phyloP scores from a whole-genome alignment of 2,329 filamentous ascomycete genomes.

The Cladosporium halotolerans region DNA sequence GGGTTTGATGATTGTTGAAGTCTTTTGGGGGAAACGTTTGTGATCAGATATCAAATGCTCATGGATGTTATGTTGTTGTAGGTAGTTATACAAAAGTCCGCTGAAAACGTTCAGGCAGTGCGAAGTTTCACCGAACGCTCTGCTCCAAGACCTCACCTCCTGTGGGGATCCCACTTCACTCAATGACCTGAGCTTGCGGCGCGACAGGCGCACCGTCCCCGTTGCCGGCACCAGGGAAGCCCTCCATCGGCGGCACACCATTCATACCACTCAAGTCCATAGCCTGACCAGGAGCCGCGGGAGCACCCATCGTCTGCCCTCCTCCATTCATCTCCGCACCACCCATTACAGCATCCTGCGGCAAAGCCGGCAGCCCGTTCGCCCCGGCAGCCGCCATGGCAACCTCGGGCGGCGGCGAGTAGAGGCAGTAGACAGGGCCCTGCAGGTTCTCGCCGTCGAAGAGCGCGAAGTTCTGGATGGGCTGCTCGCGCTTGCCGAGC shows the following conservation, averaged over 20 bases:
- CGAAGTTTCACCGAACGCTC: no score
- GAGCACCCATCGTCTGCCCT: background rate
- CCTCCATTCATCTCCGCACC: background rate
- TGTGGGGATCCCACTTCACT: no score
- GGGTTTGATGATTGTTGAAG: no score
- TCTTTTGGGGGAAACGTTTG: no score
- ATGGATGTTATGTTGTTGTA: no score
- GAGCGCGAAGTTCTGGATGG: constrained; percentile 88
- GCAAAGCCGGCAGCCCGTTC: background rate
- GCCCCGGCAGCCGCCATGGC: constrained; percentile 11
- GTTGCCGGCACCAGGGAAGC: background rate
- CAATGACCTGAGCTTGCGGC: background rate
- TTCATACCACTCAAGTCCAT: background rate
- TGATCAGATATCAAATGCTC: no score
- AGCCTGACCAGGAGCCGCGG: background rate
- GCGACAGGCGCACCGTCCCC: background rate
- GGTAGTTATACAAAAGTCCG: no score
- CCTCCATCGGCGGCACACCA: background rate
- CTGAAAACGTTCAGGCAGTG: no score
- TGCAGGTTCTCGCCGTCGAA: constrained; percentile 81
- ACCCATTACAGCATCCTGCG: constrained; percentile 2
- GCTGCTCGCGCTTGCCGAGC: constrained; percentile 81
- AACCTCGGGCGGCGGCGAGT: constrained; percentile 25
- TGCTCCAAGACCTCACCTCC: no score
- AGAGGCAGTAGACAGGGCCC: constrained; percentile 70